Base-by-base conservation (phyloP, 1,284 basidiomycete genomes). In the Apiotrichum montevideense region DNA sequence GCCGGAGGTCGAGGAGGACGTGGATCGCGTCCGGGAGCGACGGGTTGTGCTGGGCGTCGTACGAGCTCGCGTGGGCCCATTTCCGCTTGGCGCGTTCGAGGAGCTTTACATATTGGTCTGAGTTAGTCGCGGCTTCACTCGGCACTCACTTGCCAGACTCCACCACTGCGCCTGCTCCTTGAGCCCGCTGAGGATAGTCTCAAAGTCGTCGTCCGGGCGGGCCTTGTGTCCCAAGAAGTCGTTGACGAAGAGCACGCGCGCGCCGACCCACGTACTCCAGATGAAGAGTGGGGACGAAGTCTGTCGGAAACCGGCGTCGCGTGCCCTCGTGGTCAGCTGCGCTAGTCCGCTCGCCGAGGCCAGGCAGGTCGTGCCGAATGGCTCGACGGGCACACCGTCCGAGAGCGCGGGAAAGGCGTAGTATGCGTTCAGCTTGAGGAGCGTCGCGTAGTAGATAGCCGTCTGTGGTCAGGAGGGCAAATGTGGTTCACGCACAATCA, bases 191-290 rank as follows among this genome's bases (percentile, higher is more conserved):
- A 77, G 57, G 29, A 77, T 70, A 6, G 49, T 59, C 35, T 73
- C 68, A 59, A 77, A 75, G 44, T 72, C 65, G 13, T 66, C 63
- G 42, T 70, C 71, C 5, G 73, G 72, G 6, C 63, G 51, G 8
- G 55, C 54, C 8, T 59, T 59, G 47, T 70, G 68, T 13, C 63
- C 63, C 46, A 74, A 55, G 56, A 72, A 77, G 2, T 69, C 62
- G 58, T 72, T 65, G 7, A 76, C 72, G 58, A 76, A 77, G 35
- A 74, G 56, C 4, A 76, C 71, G 37, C 76, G 66, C 15, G 74
- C 76, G 4, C 70, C 73, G 8, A 76, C 72, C 76, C 76, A 77
- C 40, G 68, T 68, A 5, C 65, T 59, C 75, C 75, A 77, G 40
- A 75, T 71, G 58, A 77, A 73, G 29, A 75, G 53, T 35, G 76